Evolutionary conservation across 768 basidiomycete species (phyloP), one percentile per base, ranked within the genome.

Genomic region (Lyophyllum semitale): DNA sequence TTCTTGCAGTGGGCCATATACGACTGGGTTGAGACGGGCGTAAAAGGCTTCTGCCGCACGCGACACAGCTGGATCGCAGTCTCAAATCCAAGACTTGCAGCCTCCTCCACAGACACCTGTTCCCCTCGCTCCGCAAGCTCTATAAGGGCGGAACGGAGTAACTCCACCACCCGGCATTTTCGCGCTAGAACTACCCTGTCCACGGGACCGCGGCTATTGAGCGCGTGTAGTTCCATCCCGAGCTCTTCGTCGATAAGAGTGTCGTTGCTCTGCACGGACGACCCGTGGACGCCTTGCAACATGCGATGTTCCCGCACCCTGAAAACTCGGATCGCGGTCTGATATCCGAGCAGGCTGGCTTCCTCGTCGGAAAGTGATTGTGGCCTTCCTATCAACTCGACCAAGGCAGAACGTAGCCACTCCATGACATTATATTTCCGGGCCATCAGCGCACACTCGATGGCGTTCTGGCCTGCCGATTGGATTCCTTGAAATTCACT

Each of bases 31-130:
- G 9, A 17, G n/a, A 23, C 42, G 22, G 27, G 9, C 6, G 26
- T 12, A n/a, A 13, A 48, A 18, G 12, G 13, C 32, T 18, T 35
- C 33, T 48, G 49, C 17, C 55, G 50, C 9, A 45, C 49, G 13
- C 48, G 42, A 30, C 49, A 59, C 37, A 59, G 7, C 15, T 43
- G n/a, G 11, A 59, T 51, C 2, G 54, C 58, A 8, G 53, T 55
- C 2, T 43, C 20, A 15, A 59, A 30, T 15, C 54, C 53, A 13
- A 59, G 20, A 15, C 51, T 30, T 8, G 13, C 27, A 4, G 49
- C 58, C 30, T 59, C 58, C 12, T 27, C 17, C 1, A 23, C 17
- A 15, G 58, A 48, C 17, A 54, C 18, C 4, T 25, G 15, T 38
- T 51, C 46, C 17, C 20, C 30, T 11, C 37, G 29, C 22, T 18